phyloP scores from a whole-genome alignment of 73 alveolate species.

The Tetrahymena thermophila region DNA sequence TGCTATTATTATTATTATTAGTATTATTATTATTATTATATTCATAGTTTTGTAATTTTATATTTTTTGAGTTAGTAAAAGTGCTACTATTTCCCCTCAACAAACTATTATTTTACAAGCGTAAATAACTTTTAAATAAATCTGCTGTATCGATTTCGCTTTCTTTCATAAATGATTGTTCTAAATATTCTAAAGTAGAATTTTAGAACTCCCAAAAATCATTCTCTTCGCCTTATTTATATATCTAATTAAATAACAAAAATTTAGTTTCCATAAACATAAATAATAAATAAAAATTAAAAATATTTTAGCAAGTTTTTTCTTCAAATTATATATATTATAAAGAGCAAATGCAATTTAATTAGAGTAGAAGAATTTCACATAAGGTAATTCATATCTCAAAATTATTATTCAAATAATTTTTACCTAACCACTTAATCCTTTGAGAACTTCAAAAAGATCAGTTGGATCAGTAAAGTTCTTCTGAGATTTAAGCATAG shows the following conservation, averaged over 20 bases:
- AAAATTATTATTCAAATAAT: neutral
- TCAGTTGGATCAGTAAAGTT: neutral
- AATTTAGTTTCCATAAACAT: neutral
- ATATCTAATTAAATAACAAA: neutral
- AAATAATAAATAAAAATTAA: no score
- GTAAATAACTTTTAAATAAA: neutral
- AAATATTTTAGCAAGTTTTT: no score
- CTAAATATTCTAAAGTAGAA: neutral
- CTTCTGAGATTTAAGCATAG: neutral
- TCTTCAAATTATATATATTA: neutral
- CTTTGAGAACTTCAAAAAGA: neutral
- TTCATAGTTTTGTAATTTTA: neutral
- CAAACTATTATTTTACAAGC: neutral
- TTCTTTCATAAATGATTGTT: neutral
- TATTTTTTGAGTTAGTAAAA: neutral
- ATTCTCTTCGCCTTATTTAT: neutral
- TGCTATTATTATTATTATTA: neutral
- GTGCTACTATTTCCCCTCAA: no score
- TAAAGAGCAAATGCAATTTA: neutral
- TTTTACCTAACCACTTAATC: neutral
- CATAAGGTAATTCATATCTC: neutral
- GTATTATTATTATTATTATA: neutral
- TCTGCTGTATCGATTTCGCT: neutral
- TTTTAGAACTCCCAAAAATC: neutral
- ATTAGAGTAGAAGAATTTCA: neutral